Evolutionary conservation across 306 rosid genomes (phyloP).

Genomic region (Rosa multiflora): DNA sequence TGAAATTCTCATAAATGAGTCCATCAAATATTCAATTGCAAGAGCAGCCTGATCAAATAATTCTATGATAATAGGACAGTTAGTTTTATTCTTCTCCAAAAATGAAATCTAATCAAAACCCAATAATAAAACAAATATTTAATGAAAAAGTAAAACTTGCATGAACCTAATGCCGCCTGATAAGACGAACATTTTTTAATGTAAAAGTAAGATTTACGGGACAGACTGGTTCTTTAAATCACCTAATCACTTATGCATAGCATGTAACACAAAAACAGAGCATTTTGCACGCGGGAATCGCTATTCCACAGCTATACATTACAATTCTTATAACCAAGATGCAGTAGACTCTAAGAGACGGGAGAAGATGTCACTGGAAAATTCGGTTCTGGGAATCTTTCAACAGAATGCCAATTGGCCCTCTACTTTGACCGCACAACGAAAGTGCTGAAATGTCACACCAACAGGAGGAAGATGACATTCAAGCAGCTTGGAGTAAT

Average conservation of each 20-base stretch:
- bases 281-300: too few relatives aligned
- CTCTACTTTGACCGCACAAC: too few relatives aligned
- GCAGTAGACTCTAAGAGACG: background rate
- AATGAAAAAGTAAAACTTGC: background rate
- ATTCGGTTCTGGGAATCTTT: background rate
- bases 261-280: too few relatives aligned
- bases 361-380: background rate
- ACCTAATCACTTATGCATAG: too few relatives aligned
- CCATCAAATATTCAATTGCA: background rate
- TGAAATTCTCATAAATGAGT: background rate
- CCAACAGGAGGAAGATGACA: slow-evolving; percentile 10
- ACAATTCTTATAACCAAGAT: too few relatives aligned
- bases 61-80: background rate
- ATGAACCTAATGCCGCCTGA: background rate
- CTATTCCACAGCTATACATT: too few relatives aligned
- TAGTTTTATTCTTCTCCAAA: too few relatives aligned
- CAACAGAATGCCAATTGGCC: background rate
- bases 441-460: too few relatives aligned
- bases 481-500: slow-evolving; percentile 88
- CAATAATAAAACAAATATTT: background rate
- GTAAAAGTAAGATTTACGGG: too few relatives aligned
- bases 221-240: too few relatives aligned
- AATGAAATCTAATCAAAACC: background rate
- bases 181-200: too few relatives aligned
- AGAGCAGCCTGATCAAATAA: background rate